phyloP scores from a whole-genome alignment of 1,139 yeast genomes.

The Candida pseudoviswanathii region DNA sequence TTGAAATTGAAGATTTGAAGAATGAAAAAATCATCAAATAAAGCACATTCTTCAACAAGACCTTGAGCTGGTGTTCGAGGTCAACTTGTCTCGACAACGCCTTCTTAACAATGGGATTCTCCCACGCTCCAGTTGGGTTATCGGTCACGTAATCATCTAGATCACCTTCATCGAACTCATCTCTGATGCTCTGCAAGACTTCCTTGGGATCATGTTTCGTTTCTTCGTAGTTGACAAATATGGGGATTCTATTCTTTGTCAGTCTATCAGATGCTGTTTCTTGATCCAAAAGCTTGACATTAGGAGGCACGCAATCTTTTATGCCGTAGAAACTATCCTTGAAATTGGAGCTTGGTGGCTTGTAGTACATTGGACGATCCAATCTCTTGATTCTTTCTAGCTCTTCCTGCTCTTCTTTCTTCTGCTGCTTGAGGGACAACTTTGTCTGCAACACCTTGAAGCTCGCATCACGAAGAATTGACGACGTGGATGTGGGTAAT shows the following conservation, averaged over 20 bases:
- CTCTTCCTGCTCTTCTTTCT: conserved; percentile 6
- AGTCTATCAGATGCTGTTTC: not conserved
- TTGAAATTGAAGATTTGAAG: conserved; percentile 19
- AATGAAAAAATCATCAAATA: conserved; percentile 22
- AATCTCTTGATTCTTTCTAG: conserved; percentile 9
- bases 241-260: conserved; percentile 18
- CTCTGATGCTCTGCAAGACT: conserved; percentile 10
- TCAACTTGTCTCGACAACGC: conserved; percentile 42
- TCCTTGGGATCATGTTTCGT: conserved; percentile 3
- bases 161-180: conserved; percentile 16
- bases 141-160: conserved; percentile 13
- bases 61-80: conserved; percentile 29
- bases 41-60: conserved; percentile 21
- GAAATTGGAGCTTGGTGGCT: conserved; percentile 35
- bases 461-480: conserved; percentile 14
- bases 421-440: conserved; percentile 12
- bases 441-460: conserved; percentile 16
- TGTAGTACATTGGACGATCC: conserved; percentile 34
- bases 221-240: conserved; percentile 13
- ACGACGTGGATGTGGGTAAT: conserved; percentile 3
- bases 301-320: conserved; percentile 34
- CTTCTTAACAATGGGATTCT: conserved; percentile 37
- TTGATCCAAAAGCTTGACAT: conserved; percentile 14
- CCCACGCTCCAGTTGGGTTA: conserved; percentile 44
- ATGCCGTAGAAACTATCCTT: conserved; percentile 33